Percentiles rank a stretch among this genome's conserved stretches.
phyloP scores from a whole-genome alignment of 768 basidiomycete genomes.

The Xerocomellus intermedius region DNA sequence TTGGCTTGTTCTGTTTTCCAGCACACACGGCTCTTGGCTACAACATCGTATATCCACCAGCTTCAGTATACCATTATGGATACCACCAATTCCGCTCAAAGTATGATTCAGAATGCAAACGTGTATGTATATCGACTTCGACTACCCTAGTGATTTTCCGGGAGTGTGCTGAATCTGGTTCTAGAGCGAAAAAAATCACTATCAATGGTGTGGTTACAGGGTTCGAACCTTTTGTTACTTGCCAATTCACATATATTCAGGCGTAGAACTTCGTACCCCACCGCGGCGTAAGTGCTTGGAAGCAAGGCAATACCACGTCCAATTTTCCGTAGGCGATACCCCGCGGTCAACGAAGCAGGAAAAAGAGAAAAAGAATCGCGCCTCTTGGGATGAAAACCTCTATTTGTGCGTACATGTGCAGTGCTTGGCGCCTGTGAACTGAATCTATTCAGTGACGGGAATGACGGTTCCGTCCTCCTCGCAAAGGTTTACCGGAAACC shows the following conservation, averaged over 20 bases:
- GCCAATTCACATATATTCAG: not conserved
- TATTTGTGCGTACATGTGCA: constrained; percentile 14
- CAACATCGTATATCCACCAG: not conserved
- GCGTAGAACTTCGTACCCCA: constrained; percentile 11
- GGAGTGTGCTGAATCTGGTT: not conserved
- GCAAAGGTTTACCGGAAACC: constrained; percentile 14
- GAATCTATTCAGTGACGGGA: constrained; percentile 12
- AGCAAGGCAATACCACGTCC: constrained; percentile 13
- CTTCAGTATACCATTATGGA: constrained; percentile 2
- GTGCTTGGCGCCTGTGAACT: not conserved
- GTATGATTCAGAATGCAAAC: not conserved
- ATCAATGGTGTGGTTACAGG: constrained; percentile 6
- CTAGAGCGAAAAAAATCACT: constrained; percentile 9
- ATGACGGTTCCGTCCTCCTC: constrained; percentile 9
- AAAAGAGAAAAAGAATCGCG: constrained; percentile 9
- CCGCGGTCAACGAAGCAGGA: constrained; percentile 11
- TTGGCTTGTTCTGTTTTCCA: constrained; percentile 1
- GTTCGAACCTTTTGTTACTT: not conserved
- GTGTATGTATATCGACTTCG: constrained; percentile 3
- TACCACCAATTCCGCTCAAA: not conserved
- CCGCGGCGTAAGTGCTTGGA: not conserved
- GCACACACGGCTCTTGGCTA: constrained; percentile 4
- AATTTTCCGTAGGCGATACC: constrained; percentile 7
- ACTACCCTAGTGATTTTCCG: not conserved
- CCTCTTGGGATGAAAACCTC: constrained; percentile 12